Evolutionary conservation across 441 rosid genomes (phyloP).

Genomic region (Bocquillonia castaneifolia): DNA sequence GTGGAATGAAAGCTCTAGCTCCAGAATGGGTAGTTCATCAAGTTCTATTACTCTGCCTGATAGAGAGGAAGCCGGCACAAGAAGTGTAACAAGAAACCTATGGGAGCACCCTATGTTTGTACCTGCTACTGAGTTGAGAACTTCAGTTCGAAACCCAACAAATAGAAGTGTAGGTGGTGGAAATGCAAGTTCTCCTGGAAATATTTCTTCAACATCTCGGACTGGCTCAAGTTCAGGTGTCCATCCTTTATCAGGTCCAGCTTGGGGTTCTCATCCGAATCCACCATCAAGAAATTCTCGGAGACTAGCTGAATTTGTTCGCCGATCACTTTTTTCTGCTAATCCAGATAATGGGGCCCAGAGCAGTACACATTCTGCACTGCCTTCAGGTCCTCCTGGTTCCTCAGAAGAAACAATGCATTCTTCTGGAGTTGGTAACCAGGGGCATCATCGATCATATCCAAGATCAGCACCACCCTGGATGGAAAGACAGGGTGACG

Average conservation of each 20-base stretch:
- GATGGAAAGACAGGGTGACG: conserved; percentile 62
- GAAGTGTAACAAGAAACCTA: conserved; percentile 37
- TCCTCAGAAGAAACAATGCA: conserved; percentile 41
- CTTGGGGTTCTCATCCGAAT: conserved; percentile 48
- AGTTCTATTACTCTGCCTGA: conserved; percentile 36
- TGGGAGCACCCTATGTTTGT: conserved; percentile 49
- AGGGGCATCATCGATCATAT: conserved; percentile 42
- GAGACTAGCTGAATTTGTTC: conserved; percentile 68
- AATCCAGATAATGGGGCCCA: conserved; percentile 46
- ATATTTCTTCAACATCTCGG: conserved; percentile 48
- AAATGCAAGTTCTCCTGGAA: conserved; percentile 40
- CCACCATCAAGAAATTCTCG: conserved; percentile 45
- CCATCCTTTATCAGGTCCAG: conserved; percentile 48
- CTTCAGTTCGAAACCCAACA: conserved; percentile 32
- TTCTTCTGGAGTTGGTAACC: conserved; percentile 48
- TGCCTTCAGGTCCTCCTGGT: conserved; percentile 36
- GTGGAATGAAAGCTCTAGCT: conserved; percentile 53
- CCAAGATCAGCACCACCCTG: conserved; percentile 50
- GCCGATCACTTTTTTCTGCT: conserved; percentile 55
- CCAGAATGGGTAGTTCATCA: conserved; percentile 38
- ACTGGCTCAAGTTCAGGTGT: conserved; percentile 41
- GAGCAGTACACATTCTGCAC: conserved; percentile 35
- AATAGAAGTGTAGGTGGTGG: conserved; percentile 30
- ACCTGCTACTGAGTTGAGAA: conserved; percentile 47
- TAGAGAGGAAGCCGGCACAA: conserved; percentile 42